A percentile compares a stretch with the other conserved stretches of the same genome.
Evolutionary conservation across 2,329 filamentous ascomycete species (phyloP).

Genomic region (Scolecobasidium constrictum): DNA sequence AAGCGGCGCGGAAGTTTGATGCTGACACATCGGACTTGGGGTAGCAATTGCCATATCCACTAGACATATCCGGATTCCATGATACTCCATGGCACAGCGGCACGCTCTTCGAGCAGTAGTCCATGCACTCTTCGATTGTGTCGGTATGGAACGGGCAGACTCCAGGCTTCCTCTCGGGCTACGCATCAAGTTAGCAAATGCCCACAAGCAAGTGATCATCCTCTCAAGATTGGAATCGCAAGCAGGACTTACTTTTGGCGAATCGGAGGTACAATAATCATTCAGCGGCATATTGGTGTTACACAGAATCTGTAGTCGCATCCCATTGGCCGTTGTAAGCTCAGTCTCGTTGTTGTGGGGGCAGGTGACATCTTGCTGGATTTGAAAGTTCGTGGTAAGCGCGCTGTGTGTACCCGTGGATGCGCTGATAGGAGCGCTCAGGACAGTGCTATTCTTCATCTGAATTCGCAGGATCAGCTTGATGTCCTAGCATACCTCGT

Average conservation of each 20-base stretch:
- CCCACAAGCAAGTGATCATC: too few relatives aligned
- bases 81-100: constrained; percentile 3
- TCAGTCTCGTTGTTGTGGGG: background rate
- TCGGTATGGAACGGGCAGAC: constrained; percentile 1
- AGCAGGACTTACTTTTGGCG: background rate
- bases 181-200: background rate
- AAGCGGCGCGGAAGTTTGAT: background rate
- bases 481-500: too few relatives aligned
- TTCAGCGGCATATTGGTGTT: background rate
- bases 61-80: constrained; percentile 1
- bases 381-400: background rate
- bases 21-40: constrained; percentile 1
- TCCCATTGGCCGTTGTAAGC: constrained; percentile 3
- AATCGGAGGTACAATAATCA: constrained; percentile 4
- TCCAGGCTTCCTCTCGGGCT: background rate
- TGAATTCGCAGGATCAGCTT: too few relatives aligned
- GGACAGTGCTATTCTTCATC: too few relatives aligned
- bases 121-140: constrained; percentile 2
- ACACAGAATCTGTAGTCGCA: constrained; percentile 3
- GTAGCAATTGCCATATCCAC: constrained; percentile 4
- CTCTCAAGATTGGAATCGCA: too few relatives aligned
- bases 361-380: background rate
- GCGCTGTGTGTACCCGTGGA: background rate
- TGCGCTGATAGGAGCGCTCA: too few relatives aligned
- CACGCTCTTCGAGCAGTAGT: constrained; percentile 1